These are phyloP conservation scores for Apodospora peruviana DNA, from an alignment of 495 filamentous ascomycete species.

Conservation along the genomic window DNA sequence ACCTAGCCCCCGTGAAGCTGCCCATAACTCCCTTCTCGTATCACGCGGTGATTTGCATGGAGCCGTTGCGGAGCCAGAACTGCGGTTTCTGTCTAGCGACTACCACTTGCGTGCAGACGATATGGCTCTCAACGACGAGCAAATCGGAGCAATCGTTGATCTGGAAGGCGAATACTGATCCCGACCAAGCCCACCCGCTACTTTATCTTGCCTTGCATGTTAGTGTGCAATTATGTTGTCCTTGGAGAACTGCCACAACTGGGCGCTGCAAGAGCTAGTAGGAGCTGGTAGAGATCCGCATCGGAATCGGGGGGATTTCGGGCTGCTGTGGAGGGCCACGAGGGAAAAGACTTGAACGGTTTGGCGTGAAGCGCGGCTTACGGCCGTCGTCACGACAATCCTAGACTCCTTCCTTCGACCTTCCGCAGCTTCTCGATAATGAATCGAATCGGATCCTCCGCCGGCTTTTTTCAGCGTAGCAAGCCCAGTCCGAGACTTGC, in stretches of 20 bases:
- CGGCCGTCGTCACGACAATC: background rate
- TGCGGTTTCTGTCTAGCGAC: conserved; percentile 9
- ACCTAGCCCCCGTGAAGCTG: background rate
- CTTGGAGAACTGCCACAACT: background rate
- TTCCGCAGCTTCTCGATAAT: background rate
- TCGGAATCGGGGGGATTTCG: conserved; percentile 6
- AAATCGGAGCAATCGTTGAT: conserved; percentile 16
- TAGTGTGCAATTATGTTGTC: conserved; percentile 12
- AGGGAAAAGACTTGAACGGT: conserved; percentile 2
- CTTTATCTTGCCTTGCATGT: conserved; percentile 16
- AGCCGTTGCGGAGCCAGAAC: conserved; percentile 6
- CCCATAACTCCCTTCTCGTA: background rate
- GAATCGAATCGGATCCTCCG: background rate
- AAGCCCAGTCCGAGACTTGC: no score
- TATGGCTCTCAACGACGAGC: conserved; percentile 7
- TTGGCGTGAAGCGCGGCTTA: conserved; percentile 2
- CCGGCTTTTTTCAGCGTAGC: no score
- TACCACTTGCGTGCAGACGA: conserved; percentile 5
- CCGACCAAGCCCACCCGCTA: conserved; percentile 14
- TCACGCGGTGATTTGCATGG: background rate
- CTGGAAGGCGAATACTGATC: conserved; percentile 16
- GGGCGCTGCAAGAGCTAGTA: no score
- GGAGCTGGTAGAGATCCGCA: conserved; percentile 6
- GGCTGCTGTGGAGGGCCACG: conserved; percentile 5
- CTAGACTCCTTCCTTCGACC: background rate